Base-by-base conservation (phyloP, 768 basidiomycete species). In the Tulasnella sp. region DNA sequence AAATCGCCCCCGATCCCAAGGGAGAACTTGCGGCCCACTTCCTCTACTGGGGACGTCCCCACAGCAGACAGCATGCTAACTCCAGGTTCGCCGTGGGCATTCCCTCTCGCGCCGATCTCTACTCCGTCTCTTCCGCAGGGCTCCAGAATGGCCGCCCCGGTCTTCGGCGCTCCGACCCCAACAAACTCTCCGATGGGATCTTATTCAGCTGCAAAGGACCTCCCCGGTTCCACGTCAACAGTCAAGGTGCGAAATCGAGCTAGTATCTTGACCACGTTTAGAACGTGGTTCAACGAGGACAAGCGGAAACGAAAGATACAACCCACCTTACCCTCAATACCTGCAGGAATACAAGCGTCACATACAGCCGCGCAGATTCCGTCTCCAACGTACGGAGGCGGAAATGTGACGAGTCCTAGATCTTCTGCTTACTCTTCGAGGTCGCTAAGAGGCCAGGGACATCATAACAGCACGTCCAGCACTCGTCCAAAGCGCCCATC, bases 241-340 rank as follows among this genome's bases (percentile, higher is more conserved):
- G 30, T 41, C 12, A 62, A 62, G 50, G 22, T 30, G 29, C 76
- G 84, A 22, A 84, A 86, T 68, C 77, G 86, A 34, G 87, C 88
- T 7, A 91, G 86, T 67, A 69, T 98, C 27, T 73, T 97, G 50
- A 83, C 85, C 2, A 80, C 90, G 4, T 91, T 98, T 72, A 80
- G 89, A 46, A 76, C 84, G 62, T 92, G 93, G 89, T 94, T 97
- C 72, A 81, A 91, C 61, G 92, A 96, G 62, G 92, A 92, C 63
- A 64, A 65, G 17, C 77, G 79, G 63, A 92, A 89, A 68, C 84
- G 90, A 3, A 94, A 93, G 73, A 78, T 87, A 22, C 65, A 17
- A 50, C 59, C 24, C 51, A 63, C 66, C 31, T 59, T 65, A 19
- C 31, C 54, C 10, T 9, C 60, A 49, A 30, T 59, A 38, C 34